Evolutionary conservation across 305 asterid genomes (phyloP).

Genomic region (Solanum hybrid): DNA sequence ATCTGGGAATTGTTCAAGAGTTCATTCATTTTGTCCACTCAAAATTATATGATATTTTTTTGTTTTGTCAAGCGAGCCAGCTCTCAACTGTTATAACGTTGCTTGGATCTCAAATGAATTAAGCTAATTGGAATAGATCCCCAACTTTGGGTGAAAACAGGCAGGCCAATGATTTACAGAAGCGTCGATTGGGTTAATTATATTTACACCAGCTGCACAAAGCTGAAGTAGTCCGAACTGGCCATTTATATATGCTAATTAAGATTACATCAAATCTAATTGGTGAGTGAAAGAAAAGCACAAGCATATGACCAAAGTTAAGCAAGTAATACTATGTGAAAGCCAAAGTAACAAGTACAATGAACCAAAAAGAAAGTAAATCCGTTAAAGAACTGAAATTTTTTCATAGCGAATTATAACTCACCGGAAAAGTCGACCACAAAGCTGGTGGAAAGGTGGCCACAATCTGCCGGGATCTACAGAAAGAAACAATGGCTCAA

Average conservation of each 20-base stretch:
- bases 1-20: neutral
- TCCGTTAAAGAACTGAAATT: neutral
- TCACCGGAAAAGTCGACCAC: neutral
- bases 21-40: neutral
- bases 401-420: neutral
- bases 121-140: neutral
- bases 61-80: neutral
- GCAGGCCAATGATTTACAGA: neutral
- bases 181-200: neutral
- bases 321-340: neutral
- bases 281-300: neutral
- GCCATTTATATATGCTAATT: neutral
- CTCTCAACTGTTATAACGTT: neutral
- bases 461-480: neutral
- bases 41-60: neutral
- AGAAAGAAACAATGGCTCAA: neutral
- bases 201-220: neutral
- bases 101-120: neutral
- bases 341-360: neutral
- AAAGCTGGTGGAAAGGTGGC: neutral
- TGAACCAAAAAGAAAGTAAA: neutral
- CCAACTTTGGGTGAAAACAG: neutral
- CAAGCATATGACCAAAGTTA: neutral
- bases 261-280: neutral
- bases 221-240: neutral